Evolutionary conservation across 2,329 filamentous ascomycete genomes (phyloP).

Genomic region (Aspergillus sp.): DNA sequence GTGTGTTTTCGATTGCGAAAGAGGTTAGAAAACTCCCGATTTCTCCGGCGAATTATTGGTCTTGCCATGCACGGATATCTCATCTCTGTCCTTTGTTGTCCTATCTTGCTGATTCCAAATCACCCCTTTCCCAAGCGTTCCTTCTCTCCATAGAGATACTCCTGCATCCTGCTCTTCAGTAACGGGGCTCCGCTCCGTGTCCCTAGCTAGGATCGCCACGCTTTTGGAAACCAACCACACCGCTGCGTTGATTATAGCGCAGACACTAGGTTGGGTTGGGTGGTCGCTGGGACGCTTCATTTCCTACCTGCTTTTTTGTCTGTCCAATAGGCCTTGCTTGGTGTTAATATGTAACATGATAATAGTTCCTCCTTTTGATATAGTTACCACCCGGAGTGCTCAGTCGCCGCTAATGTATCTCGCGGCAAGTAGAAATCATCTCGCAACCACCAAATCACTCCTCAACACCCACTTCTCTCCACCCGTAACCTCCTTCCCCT

Average conservation of each 20-base stretch:
- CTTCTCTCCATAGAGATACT: background rate
- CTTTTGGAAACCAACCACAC: background rate
- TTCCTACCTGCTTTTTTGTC: background rate
- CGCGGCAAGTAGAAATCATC: slow-evolving; percentile 20
- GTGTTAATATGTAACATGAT: slow-evolving; percentile 3
- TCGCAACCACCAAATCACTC: slow-evolving; percentile 65
- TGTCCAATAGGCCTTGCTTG: background rate
- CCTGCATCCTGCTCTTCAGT: background rate
- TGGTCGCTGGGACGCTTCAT: too few relatives aligned
- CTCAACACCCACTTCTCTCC: slow-evolving; percentile 92
- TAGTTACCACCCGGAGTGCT: too few relatives aligned
- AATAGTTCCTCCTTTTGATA: background rate
- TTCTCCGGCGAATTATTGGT: slow-evolving; percentile 14
- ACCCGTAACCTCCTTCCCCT: slow-evolving; percentile 73
- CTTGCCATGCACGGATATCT: slow-evolving; percentile 8
- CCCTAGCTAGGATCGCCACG: background rate
- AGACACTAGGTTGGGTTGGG: background rate
- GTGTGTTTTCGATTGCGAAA: slow-evolving; percentile 12
- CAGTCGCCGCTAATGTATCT: too few relatives aligned
- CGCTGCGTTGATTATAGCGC: background rate
- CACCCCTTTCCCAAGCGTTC: background rate
- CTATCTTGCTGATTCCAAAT: background rate
- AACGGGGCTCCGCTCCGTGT: background rate
- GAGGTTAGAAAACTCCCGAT: slow-evolving; percentile 12
- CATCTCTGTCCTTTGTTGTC: background rate